Base-by-base conservation (phyloP, 108 stramenopile genomes). In the Discostella stelligeroides region DNA sequence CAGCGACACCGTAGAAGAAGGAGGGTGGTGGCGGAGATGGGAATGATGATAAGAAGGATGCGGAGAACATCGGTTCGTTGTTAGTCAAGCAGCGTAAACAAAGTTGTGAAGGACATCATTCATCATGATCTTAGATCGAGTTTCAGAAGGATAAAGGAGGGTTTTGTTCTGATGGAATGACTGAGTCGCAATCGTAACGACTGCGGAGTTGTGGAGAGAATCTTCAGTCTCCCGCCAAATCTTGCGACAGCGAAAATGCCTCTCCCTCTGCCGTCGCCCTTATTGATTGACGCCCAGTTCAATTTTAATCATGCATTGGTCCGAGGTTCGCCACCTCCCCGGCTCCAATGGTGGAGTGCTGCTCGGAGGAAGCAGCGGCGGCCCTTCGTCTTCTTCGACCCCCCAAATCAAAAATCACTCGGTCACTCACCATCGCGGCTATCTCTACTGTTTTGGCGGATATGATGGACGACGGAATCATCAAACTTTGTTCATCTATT, bases 381-480 rank as follows among this genome's bases (percentile, higher is more conserved):
- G 0, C 12, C 17, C 34, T 11, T 10, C 29, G 7, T 53, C 51
- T 20, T 23, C 7, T 9, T 15, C 66, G 63, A 43, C 86, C 24
- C 91, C 88, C 0, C 85, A 86, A n/a, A 90, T 92, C 47, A 92
- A 92, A 61, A 92, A 92, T 46, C 91, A 92, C 63, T 80, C 80
- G 29, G 94, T 95, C 10, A 92, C 94, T 18, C 79, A 87, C 49
- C 87, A 92, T 67, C 65, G 74, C 38, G 85, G 84, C 39, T 83
- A 82, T 55, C 66, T 97, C 48, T 93, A 92, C 70, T 90, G 94
- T 47, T 97, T 97, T 63, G 97, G 94, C 18, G 97, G 97, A 7
- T 97, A 97, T 78, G 95, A 97, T 67, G 97, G 97, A 3, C 63
- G 93, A 2, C 73, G 88, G 45, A 96, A 96, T 70, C 92, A 95